phyloP scores from a whole-genome alignment of 768 basidiomycete genomes.

The Pisolithus microcarpus region DNA sequence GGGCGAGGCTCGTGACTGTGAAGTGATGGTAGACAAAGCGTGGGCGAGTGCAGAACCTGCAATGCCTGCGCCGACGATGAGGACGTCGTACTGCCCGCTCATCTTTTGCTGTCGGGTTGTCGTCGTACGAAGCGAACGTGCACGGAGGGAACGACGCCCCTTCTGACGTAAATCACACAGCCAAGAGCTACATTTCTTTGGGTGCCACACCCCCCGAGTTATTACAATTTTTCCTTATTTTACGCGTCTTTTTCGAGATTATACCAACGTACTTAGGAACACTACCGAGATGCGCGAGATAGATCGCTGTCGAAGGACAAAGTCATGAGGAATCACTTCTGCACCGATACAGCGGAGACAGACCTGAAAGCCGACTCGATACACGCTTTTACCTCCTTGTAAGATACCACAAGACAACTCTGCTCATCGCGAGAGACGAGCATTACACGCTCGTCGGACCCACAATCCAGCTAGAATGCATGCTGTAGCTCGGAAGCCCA shows the following conservation, averaged over 20 bases:
- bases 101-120: background rate
- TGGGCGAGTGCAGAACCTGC: conserved; percentile 85
- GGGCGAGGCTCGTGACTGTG: conserved; percentile 38
- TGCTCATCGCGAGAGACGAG: conserved; percentile 92
- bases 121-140: too few species aligned
- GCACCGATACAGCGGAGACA: conserved; percentile 19
- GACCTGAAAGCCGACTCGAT: conserved; percentile 80
- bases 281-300: conserved; percentile 19
- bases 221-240: conserved; percentile 33
- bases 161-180: too few species aligned
- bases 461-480: conserved; percentile 70
- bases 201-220: too few species aligned
- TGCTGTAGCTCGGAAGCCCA: background rate
- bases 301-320: conserved; percentile 38
- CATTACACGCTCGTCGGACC: conserved; percentile 92
- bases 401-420: conserved; percentile 89
- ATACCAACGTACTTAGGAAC: conserved; percentile 40
- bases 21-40: conserved; percentile 58
- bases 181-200: too few species aligned
- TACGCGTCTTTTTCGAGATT: conserved; percentile 61
- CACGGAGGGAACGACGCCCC: too few species aligned
- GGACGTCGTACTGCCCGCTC: background rate
- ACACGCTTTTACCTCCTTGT: conserved; percentile 84
- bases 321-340: background rate
- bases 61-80: conserved; percentile 64